A percentile compares a stretch with the other conserved stretches of the same genome.
Evolutionary conservation across 192 early-diverging fungal genomes (phyloP).

Genomic region (Dissophora ornata): DNA sequence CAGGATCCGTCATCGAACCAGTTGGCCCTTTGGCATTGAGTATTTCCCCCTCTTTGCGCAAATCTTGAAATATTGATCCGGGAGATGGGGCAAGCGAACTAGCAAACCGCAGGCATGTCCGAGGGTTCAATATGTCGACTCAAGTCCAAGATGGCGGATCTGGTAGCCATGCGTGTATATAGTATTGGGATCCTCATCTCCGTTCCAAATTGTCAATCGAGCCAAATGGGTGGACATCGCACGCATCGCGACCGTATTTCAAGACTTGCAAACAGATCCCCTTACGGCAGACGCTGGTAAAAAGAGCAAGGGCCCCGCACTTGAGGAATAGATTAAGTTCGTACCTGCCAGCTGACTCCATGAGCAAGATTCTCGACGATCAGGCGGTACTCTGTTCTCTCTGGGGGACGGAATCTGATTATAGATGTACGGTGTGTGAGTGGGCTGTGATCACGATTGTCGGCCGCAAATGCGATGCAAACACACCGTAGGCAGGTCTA

Average conservation of each 20-base stretch:
- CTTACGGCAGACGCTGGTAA: constrained; percentile 3
- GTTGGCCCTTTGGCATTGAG: background rate
- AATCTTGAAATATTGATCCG: background rate
- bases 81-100: constrained; percentile 2
- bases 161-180: background rate
- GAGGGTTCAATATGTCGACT: background rate
- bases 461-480: background rate
- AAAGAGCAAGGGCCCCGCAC: constrained; percentile 12
- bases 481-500: background rate
- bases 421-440: background rate
- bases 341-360: constrained; percentile 87
- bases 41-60: background rate
- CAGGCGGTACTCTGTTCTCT: constrained; percentile 74
- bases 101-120: constrained; percentile 4
- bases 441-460: no score
- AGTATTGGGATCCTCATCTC: background rate
- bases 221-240: background rate
- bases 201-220: background rate
- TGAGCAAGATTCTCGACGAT: constrained; percentile 86
- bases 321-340: constrained; percentile 54
- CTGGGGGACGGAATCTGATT: constrained; percentile 57
- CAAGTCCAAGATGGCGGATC: background rate
- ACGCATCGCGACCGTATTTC: background rate
- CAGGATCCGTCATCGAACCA: background rate
- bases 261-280: constrained; percentile 11